phyloP scores from a whole-genome alignment of 768 basidiomycete genomes.

The Collybia sordida region DNA sequence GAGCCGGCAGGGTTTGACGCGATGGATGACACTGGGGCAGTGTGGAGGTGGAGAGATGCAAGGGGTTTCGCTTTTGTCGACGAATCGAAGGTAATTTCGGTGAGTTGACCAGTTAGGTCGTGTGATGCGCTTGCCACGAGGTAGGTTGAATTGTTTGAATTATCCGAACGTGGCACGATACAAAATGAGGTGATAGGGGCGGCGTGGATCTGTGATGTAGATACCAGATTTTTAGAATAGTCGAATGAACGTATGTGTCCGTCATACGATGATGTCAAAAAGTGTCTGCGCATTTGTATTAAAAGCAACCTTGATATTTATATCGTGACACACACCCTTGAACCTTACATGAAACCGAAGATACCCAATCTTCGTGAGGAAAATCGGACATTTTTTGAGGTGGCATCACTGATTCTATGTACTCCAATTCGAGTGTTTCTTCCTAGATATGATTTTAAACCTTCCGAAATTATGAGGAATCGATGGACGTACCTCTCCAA shows the following conservation, averaged over 20 bases:
- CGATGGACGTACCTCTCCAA: slow-evolving; percentile 58
- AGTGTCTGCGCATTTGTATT: slow-evolving; percentile 43
- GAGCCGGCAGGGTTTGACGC: slow-evolving; percentile 51
- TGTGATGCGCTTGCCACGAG: slow-evolving; percentile 70
- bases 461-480: background rate
- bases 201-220: slow-evolving; percentile 49
- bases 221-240: slow-evolving; percentile 58
- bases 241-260: slow-evolving; percentile 74
- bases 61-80: slow-evolving; percentile 38
- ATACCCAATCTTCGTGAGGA: slow-evolving; percentile 94
- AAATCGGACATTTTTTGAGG: slow-evolving; percentile 78
- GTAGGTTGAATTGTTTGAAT: slow-evolving; percentile 29
- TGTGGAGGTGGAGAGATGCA: slow-evolving; percentile 82
- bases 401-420: slow-evolving; percentile 86
- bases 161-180: slow-evolving; percentile 39
- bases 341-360: slow-evolving; percentile 65
- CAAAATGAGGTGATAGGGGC: slow-evolving; percentile 71
- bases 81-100: slow-evolving; percentile 26
- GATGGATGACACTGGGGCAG: slow-evolving; percentile 75
- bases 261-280: slow-evolving; percentile 83
- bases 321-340: slow-evolving; percentile 40
- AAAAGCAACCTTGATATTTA: slow-evolving; percentile 4
- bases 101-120: slow-evolving; percentile 71
- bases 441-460: slow-evolving; percentile 46
- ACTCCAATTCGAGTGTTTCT: slow-evolving; percentile 90